Evolutionary conservation across 2,329 filamentous ascomycete genomes (phyloP), one percentile per base, ranked within the genome.

Genomic region (Ploettnerulaceae sp.): DNA sequence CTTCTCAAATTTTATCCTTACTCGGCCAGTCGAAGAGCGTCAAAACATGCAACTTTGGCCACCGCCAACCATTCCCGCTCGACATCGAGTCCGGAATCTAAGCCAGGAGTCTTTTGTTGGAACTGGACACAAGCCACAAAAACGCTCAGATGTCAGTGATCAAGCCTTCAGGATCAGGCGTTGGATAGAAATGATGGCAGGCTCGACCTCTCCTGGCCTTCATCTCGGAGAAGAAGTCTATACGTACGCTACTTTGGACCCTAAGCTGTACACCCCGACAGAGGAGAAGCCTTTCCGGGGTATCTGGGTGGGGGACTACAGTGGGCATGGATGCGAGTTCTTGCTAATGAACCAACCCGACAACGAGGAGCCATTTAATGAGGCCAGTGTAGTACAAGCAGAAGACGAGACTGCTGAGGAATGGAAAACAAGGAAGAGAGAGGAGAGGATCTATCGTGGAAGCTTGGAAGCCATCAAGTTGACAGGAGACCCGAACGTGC

Each of bases 401-500:
- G 61, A 66, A 1, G 58, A 57, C 9, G 75, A 82, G 56, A 67
- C 67, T 4, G 65, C 71, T 12, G 65, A 68, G 7, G 67, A 66
- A n/a, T 78, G 71, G 63, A 59, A 71, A 25, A 57, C 60, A 26
- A 69, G 75, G 14, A 70, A 71, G 38, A 60, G 64, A 1, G 67
- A 73, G 11, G 69, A 71, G 20, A 67, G 69, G 11, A 69, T 79
- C 1, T 80, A 86, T 55, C 72, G 71, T 9, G 88, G 89, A 4
- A 73, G 81, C 1, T 66, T 97, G 3, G 82, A 90, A 64, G 91
- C 86, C 0, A 81, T 96, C 61, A 97, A 97, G 64, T 70, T 98
- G 25, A 97, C 91, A 0, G 91, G 91, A 1, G 91, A 98, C 60
- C 81, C 84, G 0, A 94, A 96, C 56, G 81, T 97, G 11, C 91